Conservation (phyloP, 1,139 yeast species). For the Geotrichum klebahnii region DNA sequence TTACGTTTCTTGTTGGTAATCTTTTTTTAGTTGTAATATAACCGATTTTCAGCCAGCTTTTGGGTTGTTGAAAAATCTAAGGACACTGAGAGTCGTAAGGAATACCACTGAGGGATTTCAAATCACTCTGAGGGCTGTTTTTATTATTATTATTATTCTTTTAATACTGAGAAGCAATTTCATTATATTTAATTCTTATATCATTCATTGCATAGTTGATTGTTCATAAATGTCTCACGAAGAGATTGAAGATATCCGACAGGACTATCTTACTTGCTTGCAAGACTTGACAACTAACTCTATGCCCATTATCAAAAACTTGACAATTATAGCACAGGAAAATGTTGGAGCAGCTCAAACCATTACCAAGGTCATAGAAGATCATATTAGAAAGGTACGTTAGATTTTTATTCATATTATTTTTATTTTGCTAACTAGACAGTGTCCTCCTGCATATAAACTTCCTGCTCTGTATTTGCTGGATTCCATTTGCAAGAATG, state of each 20-base stretch:
- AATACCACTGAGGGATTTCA: not conserved
- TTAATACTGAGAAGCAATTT: too few relatives aligned
- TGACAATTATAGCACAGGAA: slow-evolving; percentile 86
- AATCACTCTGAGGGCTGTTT: not conserved
- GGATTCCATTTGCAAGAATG: slow-evolving; percentile 90
- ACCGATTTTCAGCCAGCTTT: not conserved
- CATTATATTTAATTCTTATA: slow-evolving; percentile 1
- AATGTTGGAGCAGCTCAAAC: slow-evolving; percentile 71
- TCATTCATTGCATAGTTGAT: slow-evolving; percentile 9
- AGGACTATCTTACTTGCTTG: slow-evolving; percentile 64
- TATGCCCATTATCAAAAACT: slow-evolving; percentile 77
- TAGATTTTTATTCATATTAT: slow-evolving; percentile 15
- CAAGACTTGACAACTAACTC: slow-evolving; percentile 82
- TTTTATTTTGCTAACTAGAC: slow-evolving; percentile 6
- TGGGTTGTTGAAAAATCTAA: not conserved
- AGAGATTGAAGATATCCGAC: slow-evolving; percentile 46
- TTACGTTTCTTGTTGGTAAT: not conserved
- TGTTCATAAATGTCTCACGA: slow-evolving; percentile 26
- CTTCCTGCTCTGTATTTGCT: slow-evolving; percentile 75
- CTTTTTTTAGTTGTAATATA: slow-evolving; percentile 4
- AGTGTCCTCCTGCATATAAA: slow-evolving; percentile 74
- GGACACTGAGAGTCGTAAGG: not conserved
- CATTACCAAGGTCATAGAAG: slow-evolving; percentile 68
- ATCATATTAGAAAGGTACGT: slow-evolving; percentile 56
- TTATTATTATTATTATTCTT: not conserved